Conservation (phyloP, 495 filamentous ascomycete genomes). For the Aspergillus olivimuriae region DNA sequence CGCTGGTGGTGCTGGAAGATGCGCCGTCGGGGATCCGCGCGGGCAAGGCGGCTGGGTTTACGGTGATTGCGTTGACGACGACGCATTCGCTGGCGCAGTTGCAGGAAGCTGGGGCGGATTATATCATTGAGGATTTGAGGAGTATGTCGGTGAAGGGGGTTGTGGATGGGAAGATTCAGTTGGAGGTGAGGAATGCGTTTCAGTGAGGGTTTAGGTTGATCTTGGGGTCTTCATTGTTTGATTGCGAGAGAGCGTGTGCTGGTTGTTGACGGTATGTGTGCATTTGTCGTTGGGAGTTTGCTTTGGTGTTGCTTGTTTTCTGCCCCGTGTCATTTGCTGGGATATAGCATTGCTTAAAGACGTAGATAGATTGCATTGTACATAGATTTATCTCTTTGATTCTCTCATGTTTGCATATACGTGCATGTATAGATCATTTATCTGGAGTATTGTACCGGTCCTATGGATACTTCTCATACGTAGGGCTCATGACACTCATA, state of each 20-base stretch:
- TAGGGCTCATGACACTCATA: too few relatives aligned
- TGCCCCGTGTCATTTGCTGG: too few relatives aligned
- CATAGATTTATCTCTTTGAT: neutral
- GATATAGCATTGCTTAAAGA: too few relatives aligned
- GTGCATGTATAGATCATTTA: neutral
- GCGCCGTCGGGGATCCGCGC: constrained; percentile 84
- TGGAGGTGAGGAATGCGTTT: constrained; percentile 45
- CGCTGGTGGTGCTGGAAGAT: constrained; percentile 83
- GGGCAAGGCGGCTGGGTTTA: constrained; percentile 84
- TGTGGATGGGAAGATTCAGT: constrained; percentile 46
- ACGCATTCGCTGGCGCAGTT: constrained; percentile 73
- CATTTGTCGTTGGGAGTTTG: neutral
- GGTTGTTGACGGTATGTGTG: neutral
- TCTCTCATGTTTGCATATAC: too few relatives aligned
- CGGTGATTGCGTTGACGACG: constrained; percentile 80
- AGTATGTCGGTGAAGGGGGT: constrained; percentile 56
- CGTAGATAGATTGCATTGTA: neutral
- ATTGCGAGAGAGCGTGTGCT: neutral
- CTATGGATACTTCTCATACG: too few relatives aligned
- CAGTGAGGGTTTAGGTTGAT: constrained; percentile 18
- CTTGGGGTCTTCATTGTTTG: neutral
- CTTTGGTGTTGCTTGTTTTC: too few relatives aligned
- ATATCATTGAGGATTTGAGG: constrained; percentile 74
- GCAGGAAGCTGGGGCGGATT: constrained; percentile 70
- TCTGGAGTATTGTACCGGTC: neutral